Evolutionary conservation across 257 asterid genomes (phyloP).

Genomic region (Petunia secreta): DNA sequence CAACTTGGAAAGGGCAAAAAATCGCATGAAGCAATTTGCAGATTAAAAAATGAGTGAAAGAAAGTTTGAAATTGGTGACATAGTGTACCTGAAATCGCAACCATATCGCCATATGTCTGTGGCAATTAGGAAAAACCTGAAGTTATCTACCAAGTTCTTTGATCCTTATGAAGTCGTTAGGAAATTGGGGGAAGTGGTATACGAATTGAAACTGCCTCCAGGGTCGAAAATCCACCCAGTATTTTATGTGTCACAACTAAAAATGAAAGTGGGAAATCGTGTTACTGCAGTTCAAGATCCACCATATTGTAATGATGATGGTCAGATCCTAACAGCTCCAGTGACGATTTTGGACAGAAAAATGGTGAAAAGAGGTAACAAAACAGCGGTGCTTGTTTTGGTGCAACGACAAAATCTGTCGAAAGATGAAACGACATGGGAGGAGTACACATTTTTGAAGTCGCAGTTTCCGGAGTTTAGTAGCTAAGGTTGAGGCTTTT

Average conservation of each 20-base stretch:
- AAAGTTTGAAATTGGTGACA: not conserved
- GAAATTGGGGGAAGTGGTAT: not conserved
- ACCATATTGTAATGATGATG: not conserved
- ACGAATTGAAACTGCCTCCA: not conserved
- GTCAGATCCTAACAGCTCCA: not conserved
- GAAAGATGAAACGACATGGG: not conserved
- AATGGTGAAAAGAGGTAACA: not conserved
- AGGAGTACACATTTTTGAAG: not conserved
- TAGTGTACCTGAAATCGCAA: not conserved
- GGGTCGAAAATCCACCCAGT: not conserved
- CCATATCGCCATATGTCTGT: not conserved
- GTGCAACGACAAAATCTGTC: not conserved
- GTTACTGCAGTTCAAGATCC: not conserved
- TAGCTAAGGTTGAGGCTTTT: not conserved
- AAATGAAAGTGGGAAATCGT: not conserved
- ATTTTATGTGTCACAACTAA: slow-evolving; percentile 4
- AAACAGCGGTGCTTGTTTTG: not conserved
- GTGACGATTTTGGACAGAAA: not conserved
- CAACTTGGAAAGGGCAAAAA: not conserved
- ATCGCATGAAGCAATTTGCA: not conserved
- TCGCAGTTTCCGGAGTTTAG: not conserved
- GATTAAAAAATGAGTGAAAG: not conserved
- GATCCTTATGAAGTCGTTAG: not conserved
- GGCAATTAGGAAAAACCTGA: not conserved
- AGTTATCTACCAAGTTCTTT: not conserved